phyloP scores from a whole-genome alignment of 225 moss, liverwort and hornwort species.

The Climacium dendroides region DNA sequence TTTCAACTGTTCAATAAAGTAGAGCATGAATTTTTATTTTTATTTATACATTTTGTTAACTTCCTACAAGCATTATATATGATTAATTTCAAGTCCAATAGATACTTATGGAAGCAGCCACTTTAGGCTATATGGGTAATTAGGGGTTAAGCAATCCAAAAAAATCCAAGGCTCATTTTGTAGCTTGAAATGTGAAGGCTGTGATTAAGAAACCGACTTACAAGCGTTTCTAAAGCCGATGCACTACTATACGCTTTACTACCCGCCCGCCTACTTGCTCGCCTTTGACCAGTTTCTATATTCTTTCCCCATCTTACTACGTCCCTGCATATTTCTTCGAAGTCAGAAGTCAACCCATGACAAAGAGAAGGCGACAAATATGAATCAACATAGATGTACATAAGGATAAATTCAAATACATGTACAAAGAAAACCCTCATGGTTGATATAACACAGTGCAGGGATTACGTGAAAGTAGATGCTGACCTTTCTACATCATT shows the following conservation, averaged over 20 bases:
- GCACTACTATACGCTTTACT: conserved; percentile 72
- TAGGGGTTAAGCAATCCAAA: neutral
- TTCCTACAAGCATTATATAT: neutral
- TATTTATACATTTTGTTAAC: too few species aligned
- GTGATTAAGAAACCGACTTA: conserved; percentile 6
- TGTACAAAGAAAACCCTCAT: neutral
- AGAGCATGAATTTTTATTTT: neutral
- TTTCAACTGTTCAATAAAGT: neutral
- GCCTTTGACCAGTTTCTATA: conserved; percentile 75
- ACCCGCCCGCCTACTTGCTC: conserved; percentile 81
- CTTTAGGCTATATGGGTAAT: neutral
- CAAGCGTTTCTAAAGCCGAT: conserved; percentile 89
- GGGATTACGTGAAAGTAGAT: neutral
- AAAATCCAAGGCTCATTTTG: neutral
- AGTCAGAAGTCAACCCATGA: neutral
- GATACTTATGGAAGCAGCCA: neutral
- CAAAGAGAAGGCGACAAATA: neutral
- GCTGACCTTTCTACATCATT: conserved; percentile 63
- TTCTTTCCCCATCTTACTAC: conserved; percentile 95
- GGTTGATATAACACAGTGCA: neutral
- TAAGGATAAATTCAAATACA: neutral
- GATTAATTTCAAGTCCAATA: neutral
- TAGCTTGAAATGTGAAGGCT: neutral
- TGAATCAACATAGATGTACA: neutral
- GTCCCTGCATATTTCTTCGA: conserved; percentile 29